Evolutionary conservation across 2,329 filamentous ascomycete species (phyloP).

Genomic region (Arthrobotrys pseudoclavata): DNA sequence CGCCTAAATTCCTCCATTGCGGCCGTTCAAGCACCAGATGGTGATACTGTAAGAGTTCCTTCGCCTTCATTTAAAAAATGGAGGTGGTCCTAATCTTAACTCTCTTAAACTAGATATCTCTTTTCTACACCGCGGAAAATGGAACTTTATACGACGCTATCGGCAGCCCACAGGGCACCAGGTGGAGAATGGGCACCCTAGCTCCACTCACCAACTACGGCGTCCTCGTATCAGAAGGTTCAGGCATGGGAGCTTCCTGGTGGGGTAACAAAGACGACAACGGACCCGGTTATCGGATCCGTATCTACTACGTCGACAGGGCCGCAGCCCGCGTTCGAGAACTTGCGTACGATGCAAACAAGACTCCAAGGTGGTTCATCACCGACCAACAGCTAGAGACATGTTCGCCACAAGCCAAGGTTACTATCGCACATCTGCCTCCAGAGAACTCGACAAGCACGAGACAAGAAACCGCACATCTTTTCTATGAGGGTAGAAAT

Average conservation of each 20-base stretch:
- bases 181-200: constrained; percentile 45
- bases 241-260: constrained; percentile 44
- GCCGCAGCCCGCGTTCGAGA: constrained; percentile 45
- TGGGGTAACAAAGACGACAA: constrained; percentile 36
- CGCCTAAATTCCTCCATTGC: constrained; percentile 45
- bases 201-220: constrained; percentile 48
- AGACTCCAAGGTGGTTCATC: constrained; percentile 51
- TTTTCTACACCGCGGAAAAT: constrained; percentile 49
- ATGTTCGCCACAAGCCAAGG: constrained; percentile 44
- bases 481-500: constrained; percentile 47
- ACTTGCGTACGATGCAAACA: constrained; percentile 47
- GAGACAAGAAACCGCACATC: constrained; percentile 36
- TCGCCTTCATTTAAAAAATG: background rate
- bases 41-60: constrained; percentile 24
- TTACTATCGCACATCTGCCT: constrained; percentile 40
- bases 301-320: constrained; percentile 56
- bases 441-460: constrained; percentile 35
- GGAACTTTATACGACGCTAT: constrained; percentile 45
- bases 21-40: constrained; percentile 48
- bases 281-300: constrained; percentile 42
- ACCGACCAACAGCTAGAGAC: constrained; percentile 39
- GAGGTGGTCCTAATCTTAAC: background rate
- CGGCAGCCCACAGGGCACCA: constrained; percentile 27
- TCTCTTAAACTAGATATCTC: constrained; percentile 33
- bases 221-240: constrained; percentile 46